Percentiles rank a stretch among this genome's conserved stretches.
These are phyloP conservation scores for Clarireedia hainanense DNA, from an alignment of 2,329 filamentous ascomycete genomes.

Conservation along the genomic window DNA sequence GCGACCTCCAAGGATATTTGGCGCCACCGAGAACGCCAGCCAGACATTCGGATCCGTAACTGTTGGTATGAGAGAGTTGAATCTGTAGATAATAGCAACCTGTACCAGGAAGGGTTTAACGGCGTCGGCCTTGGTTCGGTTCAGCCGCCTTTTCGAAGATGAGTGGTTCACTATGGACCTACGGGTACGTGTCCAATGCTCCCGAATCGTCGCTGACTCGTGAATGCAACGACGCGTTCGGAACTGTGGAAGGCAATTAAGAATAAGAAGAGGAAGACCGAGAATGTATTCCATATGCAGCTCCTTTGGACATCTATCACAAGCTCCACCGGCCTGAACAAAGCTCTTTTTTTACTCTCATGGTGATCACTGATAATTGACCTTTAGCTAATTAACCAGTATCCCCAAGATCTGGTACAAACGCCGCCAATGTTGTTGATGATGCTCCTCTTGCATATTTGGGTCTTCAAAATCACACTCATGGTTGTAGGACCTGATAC, in stretches of 20 bases:
- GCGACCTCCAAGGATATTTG: conserved; percentile 2
- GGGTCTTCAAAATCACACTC: no score
- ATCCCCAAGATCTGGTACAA: no score
- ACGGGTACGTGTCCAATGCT: neutral
- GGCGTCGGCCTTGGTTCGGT: conserved; percentile 12
- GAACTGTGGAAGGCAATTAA: neutral
- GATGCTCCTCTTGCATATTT: no score
- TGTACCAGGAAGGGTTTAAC: conserved; percentile 14
- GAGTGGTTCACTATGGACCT: neutral
- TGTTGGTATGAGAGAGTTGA: neutral
- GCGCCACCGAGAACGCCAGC: neutral
- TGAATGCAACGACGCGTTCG: neutral
- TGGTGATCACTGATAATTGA: neutral
- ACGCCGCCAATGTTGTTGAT: no score
- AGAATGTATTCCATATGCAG: neutral
- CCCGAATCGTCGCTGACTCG: neutral
- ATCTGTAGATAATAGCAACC: conserved; percentile 1
- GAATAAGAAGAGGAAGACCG: neutral
- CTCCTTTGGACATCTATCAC: neutral
- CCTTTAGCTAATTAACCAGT: no score
- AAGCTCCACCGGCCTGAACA: neutral
- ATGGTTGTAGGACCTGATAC: no score
- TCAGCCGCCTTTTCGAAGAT: neutral
- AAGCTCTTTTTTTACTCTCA: neutral
- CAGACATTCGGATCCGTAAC: neutral